Evolutionary conservation across 805 yeast species (phyloP).

Genomic region (Clavispora vitiphila): DNA sequence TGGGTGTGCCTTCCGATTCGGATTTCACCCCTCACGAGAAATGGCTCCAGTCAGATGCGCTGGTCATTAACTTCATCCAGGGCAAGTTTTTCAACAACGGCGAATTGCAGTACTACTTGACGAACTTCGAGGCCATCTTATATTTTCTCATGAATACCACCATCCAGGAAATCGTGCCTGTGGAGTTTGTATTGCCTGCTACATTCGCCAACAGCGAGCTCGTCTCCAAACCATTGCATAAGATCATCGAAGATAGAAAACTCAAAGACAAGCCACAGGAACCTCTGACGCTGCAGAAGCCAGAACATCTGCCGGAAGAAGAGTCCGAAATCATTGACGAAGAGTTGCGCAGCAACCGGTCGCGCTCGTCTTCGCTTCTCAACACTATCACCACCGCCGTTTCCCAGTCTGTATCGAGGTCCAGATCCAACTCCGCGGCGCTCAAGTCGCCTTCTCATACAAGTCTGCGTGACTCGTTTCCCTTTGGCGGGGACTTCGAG

Average conservation of each 20-base stretch:
- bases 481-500: constrained; percentile 16
- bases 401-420: constrained; percentile 20
- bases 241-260: constrained; percentile 26
- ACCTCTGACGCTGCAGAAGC: background rate
- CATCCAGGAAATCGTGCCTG: constrained; percentile 22
- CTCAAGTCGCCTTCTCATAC: constrained; percentile 14
- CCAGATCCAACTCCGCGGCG: constrained; percentile 30
- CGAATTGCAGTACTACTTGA: constrained; percentile 34
- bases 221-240: constrained; percentile 20
- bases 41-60: constrained; percentile 21
- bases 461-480: constrained; percentile 21
- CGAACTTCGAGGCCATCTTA: constrained; percentile 39
- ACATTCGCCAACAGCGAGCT: constrained; percentile 7
- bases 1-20: constrained; percentile 5
- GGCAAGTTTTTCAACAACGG: constrained; percentile 31
- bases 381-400: constrained; percentile 34
- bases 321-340: constrained; percentile 3
- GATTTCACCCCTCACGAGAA: constrained; percentile 1
- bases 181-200: constrained; percentile 5
- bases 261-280: background rate
- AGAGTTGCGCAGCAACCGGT: constrained; percentile 17
- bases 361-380: constrained; percentile 36
- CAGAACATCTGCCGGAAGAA: background rate
- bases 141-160: constrained; percentile 34
- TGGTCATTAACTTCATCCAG: constrained; percentile 24